Evolutionary conservation across 2,329 filamentous ascomycete genomes (phyloP), one percentile per base, ranked within the genome.

Genomic region (Chaetomium sp.): DNA sequence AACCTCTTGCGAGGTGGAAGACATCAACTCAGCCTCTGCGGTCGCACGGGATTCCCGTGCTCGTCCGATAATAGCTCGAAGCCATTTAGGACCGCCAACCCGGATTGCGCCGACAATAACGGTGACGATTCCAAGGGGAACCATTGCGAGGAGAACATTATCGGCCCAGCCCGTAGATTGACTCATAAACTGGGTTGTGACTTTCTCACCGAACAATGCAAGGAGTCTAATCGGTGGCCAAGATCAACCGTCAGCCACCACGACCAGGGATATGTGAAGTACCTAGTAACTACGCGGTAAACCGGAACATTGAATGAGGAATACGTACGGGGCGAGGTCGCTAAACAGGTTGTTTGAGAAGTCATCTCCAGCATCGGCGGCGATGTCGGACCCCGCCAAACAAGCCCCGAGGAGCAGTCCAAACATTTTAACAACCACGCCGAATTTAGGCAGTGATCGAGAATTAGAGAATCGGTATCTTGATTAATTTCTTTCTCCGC

Each of bases 101-200:
- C 46, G n/a, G 35, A 49, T 49, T 11, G 46, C 35, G 7, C 46
- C 35, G 34, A 49, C 46, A 19, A 49, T 32, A 19, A 19, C 14
- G 12, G 46, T 49, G 34, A 49, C 40, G 14, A 49, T 38, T 7
- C 46, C 46, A 5, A 49, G 35, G n/a, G 46, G 46, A 4, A 19
- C 46, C 46, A 49, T 38, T 10, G 46, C 46, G 35, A 49, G 35
- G 14, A 49, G 14, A 9, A 49, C 32, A 19, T 49, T 49, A 36
- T 49, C 46, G n/a, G 35, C 35, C 46, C 46, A 49, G 6, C 46
- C 34, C 35, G 11, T 49, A 8, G 35, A 38, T 11, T 49, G 46
- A 36, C 46, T 49, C 46, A 49, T 49, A 10, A 49, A 38, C 35
- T 49, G 46, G 35, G 27, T 49, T 5, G 46, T 49, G n/a, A 49